Evolutionary conservation across 148 eudicot genomes (phyloP).

Genomic region (Pouteria glomerata): DNA sequence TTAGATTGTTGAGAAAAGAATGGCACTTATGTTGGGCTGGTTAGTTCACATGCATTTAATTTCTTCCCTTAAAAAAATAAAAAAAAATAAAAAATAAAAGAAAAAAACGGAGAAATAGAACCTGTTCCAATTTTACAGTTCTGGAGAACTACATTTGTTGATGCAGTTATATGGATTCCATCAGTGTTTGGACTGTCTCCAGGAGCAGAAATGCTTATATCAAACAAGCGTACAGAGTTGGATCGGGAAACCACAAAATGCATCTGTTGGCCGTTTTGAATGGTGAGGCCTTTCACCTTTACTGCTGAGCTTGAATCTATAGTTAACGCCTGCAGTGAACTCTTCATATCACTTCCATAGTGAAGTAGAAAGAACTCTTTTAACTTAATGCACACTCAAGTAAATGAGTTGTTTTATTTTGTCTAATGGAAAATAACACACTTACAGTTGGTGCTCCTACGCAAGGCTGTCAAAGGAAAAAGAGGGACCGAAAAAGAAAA

Average conservation of each 20-base stretch:
- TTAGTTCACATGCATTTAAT: too few species aligned
- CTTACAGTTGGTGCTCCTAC: conserved; percentile 87
- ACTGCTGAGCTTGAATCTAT: conserved; percentile 66
- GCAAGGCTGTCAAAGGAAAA: conserved; percentile 63
- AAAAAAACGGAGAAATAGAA: too few species aligned
- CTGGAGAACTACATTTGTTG: conserved; percentile 65
- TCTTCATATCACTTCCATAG: conserved; percentile 5
- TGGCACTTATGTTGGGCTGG: too few species aligned
- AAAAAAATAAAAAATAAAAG: too few species aligned
- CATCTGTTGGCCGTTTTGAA: conserved; percentile 93
- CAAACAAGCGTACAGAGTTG: conserved; percentile 51
- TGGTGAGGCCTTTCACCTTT: conserved; percentile 63
- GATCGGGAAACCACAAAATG: conserved; percentile 65
- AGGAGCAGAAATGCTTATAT: conserved; percentile 62
- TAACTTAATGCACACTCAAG: too few species aligned
- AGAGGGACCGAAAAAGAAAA: conserved; percentile 14
- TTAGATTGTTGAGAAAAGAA: too few species aligned
- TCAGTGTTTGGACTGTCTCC: conserved; percentile 96
- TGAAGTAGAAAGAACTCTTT: too few species aligned
- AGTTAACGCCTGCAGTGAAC: conserved; percentile 57
- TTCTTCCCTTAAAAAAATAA: too few species aligned
- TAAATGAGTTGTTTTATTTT: too few species aligned
- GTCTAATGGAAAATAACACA: neutral
- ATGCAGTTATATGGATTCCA: conserved; percentile 78
- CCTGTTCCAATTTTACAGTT: conserved; percentile 89